These are phyloP conservation scores for Chrysoporthe cubensis DNA, from an alignment of 2,329 filamentous ascomycete genomes.

Conservation along the genomic window DNA sequence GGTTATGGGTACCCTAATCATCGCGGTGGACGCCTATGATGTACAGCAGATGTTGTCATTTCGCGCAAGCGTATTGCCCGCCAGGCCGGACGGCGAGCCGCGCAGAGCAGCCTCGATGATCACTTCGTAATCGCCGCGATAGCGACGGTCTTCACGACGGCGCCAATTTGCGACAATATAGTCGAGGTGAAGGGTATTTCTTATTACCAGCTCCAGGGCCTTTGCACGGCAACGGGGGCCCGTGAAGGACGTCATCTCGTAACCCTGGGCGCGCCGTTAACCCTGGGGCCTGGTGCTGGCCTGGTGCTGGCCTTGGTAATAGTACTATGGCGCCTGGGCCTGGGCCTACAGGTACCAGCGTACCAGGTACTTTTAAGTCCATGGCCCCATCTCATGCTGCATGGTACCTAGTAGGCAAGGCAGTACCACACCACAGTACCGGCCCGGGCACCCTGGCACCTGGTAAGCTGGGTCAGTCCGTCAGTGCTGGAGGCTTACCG, in stretches of 20 bases:
- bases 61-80: background rate
- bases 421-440: too few relatives aligned
- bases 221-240: background rate
- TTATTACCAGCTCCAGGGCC: background rate
- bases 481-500: background rate
- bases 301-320: too few relatives aligned
- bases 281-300: background rate
- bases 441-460: background rate
- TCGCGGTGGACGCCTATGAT: background rate
- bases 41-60: background rate
- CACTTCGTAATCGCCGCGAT: background rate
- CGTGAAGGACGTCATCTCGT: background rate
- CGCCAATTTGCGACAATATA: background rate
- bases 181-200: background rate
- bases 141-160: background rate
- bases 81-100: background rate
- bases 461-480: background rate
- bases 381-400: background rate
- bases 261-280: background rate
- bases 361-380: background rate
- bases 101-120: background rate
- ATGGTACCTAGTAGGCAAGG: too few relatives aligned
- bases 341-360: background rate
- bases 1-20: conserved; percentile 6
- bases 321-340: background rate